Conservation (phyloP, 2,329 filamentous ascomycete genomes). For the Trichophaea hybrida region DNA sequence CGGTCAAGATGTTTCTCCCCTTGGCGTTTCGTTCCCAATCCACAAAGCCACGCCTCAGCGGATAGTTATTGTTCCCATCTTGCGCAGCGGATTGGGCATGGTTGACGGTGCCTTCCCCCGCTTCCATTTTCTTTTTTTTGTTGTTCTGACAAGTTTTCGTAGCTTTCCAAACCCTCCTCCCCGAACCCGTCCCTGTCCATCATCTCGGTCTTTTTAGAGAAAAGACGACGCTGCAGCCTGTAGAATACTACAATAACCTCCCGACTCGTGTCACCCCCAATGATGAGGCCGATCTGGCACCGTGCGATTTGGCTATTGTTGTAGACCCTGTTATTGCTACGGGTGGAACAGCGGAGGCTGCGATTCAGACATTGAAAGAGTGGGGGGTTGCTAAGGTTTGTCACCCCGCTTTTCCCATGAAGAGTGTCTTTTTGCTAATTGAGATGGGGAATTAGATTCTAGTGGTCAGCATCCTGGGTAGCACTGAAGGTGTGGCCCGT, state of each 20-base stretch:
- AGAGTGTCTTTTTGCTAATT: neutral
- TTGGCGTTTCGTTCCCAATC: constrained; percentile 38
- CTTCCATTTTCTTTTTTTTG: neutral
- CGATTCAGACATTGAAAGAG: constrained; percentile 74
- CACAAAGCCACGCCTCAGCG: constrained; percentile 39
- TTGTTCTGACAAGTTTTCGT: neutral
- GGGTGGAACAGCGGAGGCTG: constrained; percentile 74
- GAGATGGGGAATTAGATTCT: constrained; percentile 10
- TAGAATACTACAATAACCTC: constrained; percentile 97
- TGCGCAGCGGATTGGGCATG: constrained; percentile 87
- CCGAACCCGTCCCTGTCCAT: constrained; percentile 65
- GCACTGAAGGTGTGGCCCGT: constrained; percentile 51
- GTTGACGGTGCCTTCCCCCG: constrained; percentile 48
- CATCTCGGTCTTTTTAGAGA: constrained; percentile 93
- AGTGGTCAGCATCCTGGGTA: constrained; percentile 59
- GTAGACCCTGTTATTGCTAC: constrained; percentile 91
- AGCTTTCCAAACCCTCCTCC: constrained; percentile 73
- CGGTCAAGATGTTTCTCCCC: constrained; percentile 62
- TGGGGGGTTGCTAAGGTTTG: constrained; percentile 72
- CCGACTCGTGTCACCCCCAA: constrained; percentile 49
- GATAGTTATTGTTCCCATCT: constrained; percentile 75
- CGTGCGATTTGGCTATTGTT: constrained; percentile 58
- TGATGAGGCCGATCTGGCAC: constrained; percentile 31
- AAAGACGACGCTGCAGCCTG: constrained; percentile 68
- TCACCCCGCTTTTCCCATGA: constrained; percentile 33